Evolutionary conservation across 768 basidiomycete genomes (phyloP).

Genomic region (Leccinellum albellum): DNA sequence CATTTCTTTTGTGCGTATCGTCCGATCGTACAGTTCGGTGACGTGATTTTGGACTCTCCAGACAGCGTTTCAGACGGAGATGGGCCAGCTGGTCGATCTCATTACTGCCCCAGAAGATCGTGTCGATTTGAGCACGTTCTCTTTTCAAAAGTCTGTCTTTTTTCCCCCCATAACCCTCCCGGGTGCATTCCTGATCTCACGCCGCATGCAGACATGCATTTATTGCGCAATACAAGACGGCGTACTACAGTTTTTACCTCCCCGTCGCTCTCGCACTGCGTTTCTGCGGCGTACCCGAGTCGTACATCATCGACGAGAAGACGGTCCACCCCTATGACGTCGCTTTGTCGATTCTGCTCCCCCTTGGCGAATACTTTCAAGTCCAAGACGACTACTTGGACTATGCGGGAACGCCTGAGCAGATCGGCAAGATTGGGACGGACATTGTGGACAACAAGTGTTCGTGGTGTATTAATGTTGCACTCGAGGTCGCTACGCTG

Average conservation of each 20-base stretch:
- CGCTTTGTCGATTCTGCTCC: slow-evolving; percentile 3
- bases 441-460: slow-evolving; percentile 99
- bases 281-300: slow-evolving; percentile 1
- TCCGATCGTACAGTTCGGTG: not conserved
- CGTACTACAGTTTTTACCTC: slow-evolving; percentile 55
- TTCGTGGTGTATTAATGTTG: slow-evolving; percentile 94
- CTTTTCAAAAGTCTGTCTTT: not conserved
- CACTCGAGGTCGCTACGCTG: slow-evolving; percentile 56
- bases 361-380: slow-evolving; percentile 1
- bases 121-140: slow-evolving; percentile 2
- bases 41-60: not conserved
- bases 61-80: slow-evolving; percentile 1
- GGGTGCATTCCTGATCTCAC: not conserved
- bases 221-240: slow-evolving; percentile 25
- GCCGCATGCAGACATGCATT: not conserved
- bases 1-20: not conserved
- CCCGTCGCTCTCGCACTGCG: slow-evolving; percentile 1
- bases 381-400: slow-evolving; percentile 86
- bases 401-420: slow-evolving; percentile 85
- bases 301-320: slow-evolving; percentile 38
- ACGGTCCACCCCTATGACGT: slow-evolving; percentile 7
- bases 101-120: not conserved
- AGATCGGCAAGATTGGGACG: slow-evolving; percentile 95
- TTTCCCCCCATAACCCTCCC: no score
- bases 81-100: slow-evolving; percentile 2